A percentile compares a stretch with the other conserved stretches of the same genome.
Conservation (phyloP, 2,329 filamentous ascomycete species). For the Stagonosporopsis rhizophila region DNA sequence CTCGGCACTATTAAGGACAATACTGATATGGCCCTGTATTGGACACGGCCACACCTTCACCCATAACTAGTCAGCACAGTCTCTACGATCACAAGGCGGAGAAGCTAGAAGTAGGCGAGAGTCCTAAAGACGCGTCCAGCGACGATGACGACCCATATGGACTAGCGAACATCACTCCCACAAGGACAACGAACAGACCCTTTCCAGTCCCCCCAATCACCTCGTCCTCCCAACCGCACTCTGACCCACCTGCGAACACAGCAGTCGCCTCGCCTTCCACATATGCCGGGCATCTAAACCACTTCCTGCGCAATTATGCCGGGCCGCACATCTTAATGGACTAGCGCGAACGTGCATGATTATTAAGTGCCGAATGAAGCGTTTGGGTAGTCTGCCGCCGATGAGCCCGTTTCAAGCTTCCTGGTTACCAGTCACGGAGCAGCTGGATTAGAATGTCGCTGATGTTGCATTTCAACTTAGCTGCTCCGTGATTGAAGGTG, state of each 20-base stretch:
- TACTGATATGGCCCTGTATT: not conserved
- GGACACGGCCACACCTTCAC: not conserved
- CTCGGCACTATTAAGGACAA: not conserved
- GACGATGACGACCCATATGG: not conserved
- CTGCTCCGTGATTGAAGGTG: too few species aligned
- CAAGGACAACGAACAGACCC: too few species aligned
- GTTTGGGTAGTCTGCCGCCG: not conserved
- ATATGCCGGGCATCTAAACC: too few species aligned
- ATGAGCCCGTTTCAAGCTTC: not conserved
- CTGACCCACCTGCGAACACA: too few species aligned
- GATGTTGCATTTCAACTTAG: too few species aligned
- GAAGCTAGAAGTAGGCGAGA: not conserved
- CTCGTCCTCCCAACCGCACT: too few species aligned
- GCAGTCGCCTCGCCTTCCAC: too few species aligned
- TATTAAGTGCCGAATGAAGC: not conserved
- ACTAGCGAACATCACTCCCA: constrained; percentile 4
- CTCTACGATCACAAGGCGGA: not conserved
- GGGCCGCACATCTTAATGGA: not conserved
- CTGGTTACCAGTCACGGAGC: not conserved
- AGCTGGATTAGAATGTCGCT: not conserved
- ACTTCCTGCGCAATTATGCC: too few species aligned
- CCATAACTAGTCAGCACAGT: not conserved
- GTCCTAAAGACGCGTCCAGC: not conserved
- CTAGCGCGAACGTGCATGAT: constrained; percentile 29
- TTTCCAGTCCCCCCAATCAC: too few species aligned